phyloP scores from a whole-genome alignment of 441 rosid genomes.

The Iberis amara region DNA sequence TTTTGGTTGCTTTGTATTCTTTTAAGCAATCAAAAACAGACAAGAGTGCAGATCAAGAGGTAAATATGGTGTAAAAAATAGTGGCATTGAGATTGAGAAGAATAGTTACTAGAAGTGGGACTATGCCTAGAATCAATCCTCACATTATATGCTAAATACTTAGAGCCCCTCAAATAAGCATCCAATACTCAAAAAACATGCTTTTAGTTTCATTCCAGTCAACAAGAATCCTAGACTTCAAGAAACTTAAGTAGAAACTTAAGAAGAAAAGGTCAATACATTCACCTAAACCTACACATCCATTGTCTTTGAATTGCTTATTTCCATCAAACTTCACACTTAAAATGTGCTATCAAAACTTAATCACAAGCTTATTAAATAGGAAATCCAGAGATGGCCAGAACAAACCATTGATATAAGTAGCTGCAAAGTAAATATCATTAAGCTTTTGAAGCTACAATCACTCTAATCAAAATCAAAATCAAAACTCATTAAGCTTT shows the following conservation, averaged over 20 bases:
- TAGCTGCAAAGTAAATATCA: slow-evolving; percentile 7
- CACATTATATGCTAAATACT: slow-evolving; percentile 20
- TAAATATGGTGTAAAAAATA: slow-evolving; percentile 8
- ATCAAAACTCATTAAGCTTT: slow-evolving; percentile 10
- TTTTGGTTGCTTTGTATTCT: slow-evolving; percentile 26
- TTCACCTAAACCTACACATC: slow-evolving; percentile 17
- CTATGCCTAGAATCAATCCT: slow-evolving; percentile 23
- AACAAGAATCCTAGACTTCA: slow-evolving; percentile 22
- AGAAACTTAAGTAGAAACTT: neutral
- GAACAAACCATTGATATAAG: slow-evolving; percentile 9
- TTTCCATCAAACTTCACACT: slow-evolving; percentile 3
- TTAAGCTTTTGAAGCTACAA: slow-evolving; percentile 25
- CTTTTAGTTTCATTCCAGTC: slow-evolving; percentile 25
- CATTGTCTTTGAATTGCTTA: slow-evolving; percentile 17
- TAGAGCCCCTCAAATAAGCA: slow-evolving; percentile 25
- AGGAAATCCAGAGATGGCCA: no score
- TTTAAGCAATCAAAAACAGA: slow-evolving; percentile 24
- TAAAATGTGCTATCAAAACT: neutral
- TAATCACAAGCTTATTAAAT: slow-evolving; percentile 8
- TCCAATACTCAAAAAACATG: slow-evolving; percentile 18
- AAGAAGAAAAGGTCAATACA: slow-evolving; percentile 3
- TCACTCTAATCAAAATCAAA: neutral
- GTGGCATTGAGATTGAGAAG: slow-evolving; percentile 23
- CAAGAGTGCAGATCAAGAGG: slow-evolving; percentile 19
- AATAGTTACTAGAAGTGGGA: slow-evolving; percentile 28